Conservation (phyloP, 1,139 yeast species). For the Saccharomycopsis crataegensis region DNA sequence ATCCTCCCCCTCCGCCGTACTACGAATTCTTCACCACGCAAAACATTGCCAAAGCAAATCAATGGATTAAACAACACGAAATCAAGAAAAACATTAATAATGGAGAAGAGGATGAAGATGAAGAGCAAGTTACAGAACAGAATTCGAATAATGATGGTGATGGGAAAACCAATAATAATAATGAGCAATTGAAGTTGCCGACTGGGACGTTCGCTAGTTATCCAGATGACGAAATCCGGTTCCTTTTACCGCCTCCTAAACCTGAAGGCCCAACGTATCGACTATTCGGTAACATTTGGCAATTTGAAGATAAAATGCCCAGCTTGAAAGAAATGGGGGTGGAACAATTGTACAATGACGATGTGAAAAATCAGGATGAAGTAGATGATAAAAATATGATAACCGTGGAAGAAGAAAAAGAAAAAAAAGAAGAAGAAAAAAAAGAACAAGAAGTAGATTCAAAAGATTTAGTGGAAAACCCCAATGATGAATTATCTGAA, state of each 20-base stretch:
- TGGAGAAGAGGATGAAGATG: slow-evolving; percentile 19
- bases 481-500: neutral
- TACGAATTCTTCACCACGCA: slow-evolving; percentile 60
- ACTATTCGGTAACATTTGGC: slow-evolving; percentile 81
- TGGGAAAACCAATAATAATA: neutral
- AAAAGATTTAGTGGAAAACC: neutral
- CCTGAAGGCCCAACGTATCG: slow-evolving; percentile 59
- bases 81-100: neutral
- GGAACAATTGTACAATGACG: slow-evolving; percentile 45
- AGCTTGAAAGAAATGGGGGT: slow-evolving; percentile 62
- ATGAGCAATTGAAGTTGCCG: too few species aligned
- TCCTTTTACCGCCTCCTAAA: slow-evolving; percentile 57
- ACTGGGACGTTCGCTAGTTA: neutral
- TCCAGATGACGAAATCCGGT: slow-evolving; percentile 33
- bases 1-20: slow-evolving; percentile 84
- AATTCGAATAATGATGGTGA: slow-evolving; percentile 23
- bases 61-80: slow-evolving; percentile 22
- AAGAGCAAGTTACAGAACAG: slow-evolving; percentile 2
- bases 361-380: slow-evolving; percentile 27
- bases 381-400: slow-evolving; percentile 13
- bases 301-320: slow-evolving; percentile 62
- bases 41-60: slow-evolving; percentile 38
- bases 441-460: neutral
- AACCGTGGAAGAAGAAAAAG: slow-evolving; percentile 18
- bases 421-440: slow-evolving; percentile 12